Evolutionary conservation across 108 stramenopile genomes (phyloP).

Genomic region (Schizochytrium sp.): DNA sequence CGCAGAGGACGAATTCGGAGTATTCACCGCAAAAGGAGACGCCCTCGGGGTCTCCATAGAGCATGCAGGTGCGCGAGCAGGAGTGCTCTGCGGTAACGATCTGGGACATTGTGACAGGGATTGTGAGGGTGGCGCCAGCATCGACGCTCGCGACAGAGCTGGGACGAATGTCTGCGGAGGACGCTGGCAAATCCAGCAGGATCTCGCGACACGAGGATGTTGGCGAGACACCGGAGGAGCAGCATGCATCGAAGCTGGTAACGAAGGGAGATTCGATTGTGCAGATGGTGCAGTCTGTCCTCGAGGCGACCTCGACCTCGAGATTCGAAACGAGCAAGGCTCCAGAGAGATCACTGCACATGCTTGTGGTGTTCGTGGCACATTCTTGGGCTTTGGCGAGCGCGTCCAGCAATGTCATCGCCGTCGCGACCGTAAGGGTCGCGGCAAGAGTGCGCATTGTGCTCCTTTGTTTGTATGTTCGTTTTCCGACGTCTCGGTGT

Average conservation of each 20-base stretch:
- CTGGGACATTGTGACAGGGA: not conserved
- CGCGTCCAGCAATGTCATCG: not conserved
- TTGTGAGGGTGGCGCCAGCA: not conserved
- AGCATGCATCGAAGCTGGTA: not conserved
- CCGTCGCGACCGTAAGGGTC: no score
- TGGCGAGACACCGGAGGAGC: not conserved
- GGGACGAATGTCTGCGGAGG: not conserved
- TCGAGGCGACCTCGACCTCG: not conserved
- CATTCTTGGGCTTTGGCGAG: not conserved
- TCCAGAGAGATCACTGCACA: not conserved
- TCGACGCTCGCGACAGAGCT: not conserved
- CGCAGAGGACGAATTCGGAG: slow-evolving; percentile 3
- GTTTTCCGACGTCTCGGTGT: no score
- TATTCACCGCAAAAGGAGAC: slow-evolving; percentile 4
- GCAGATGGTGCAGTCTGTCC: not conserved
- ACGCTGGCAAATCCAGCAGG: not conserved
- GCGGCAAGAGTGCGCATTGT: no score
- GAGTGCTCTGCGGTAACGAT: not conserved
- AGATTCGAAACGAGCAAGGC: not conserved
- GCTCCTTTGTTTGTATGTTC: no score
- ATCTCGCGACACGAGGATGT: not conserved
- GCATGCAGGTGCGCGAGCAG: not conserved
- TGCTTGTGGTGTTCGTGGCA: not conserved
- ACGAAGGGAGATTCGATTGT: no score
- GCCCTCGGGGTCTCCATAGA: not conserved